These are phyloP conservation scores for Larix sibirica DNA, from an alignment of 83 land plant species.

Conservation along the genomic window DNA sequence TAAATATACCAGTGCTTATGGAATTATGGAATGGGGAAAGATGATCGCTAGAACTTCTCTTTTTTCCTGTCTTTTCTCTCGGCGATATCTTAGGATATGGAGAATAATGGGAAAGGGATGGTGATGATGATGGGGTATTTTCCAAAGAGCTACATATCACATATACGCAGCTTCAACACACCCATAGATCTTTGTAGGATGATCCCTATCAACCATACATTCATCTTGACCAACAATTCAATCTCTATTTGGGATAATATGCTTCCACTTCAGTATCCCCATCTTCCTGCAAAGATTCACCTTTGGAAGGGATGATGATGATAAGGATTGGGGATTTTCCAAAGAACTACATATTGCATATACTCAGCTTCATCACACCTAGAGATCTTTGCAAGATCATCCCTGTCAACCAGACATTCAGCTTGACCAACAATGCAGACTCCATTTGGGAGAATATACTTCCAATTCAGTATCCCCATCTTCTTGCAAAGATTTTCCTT, in stretches of 20 bases:
- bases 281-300: no score
- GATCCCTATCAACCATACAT: constrained; percentile 11
- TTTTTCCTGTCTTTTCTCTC: no score
- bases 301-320: no score
- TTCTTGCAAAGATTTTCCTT: no score
- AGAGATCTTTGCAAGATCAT: constrained; percentile 29
- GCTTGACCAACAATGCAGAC: constrained; percentile 23
- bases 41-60: no score
- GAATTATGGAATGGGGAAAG: no score
- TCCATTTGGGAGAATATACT: constrained; percentile 40
- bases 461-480: constrained; percentile 16
- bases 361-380: constrained; percentile 29
- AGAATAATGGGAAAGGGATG: no score
- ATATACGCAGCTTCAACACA: constrained; percentile 24
- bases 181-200: constrained; percentile 33
- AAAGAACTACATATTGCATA: constrained; percentile 30
- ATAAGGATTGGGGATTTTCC: constrained; percentile 14
- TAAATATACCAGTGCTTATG: no score
- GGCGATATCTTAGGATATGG: no score
- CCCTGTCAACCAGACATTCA: constrained; percentile 18
- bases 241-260: constrained; percentile 41
- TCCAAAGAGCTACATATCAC: constrained; percentile 35
- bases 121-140: neutral
- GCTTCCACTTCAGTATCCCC: constrained; percentile 22
- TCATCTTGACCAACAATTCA: constrained; percentile 19